These are phyloP conservation scores for Massariosphaeria phaeospora DNA, from an alignment of 495 filamentous ascomycete genomes.

Conservation along the genomic window DNA sequence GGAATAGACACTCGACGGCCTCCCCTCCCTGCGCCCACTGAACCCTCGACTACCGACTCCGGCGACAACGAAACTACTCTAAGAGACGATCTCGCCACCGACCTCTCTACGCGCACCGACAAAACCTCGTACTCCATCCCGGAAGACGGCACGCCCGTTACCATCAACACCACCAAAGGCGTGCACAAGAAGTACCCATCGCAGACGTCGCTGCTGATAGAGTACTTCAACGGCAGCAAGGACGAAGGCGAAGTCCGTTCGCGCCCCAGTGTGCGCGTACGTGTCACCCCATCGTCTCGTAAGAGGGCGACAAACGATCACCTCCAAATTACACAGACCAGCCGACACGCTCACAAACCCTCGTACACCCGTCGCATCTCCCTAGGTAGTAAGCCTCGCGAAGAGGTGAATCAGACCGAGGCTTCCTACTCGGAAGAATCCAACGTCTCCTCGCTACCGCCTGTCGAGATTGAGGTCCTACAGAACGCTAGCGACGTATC, in stretches of 20 bases:
- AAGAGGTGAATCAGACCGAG: conserved; percentile 51
- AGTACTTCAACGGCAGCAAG: conserved; percentile 93
- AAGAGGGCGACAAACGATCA: conserved; percentile 60
- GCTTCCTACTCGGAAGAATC: conserved; percentile 72
- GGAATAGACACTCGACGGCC: conserved; percentile 38
- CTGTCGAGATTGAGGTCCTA: conserved; percentile 81
- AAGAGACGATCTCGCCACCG: conserved; percentile 64
- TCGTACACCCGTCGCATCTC: conserved; percentile 63
- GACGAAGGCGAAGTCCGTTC: conserved; percentile 50
- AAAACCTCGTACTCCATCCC: conserved; percentile 84
- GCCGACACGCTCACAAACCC: conserved; percentile 55
- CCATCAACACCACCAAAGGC: conserved; percentile 63
- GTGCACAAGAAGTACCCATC: conserved; percentile 51
- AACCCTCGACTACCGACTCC: conserved; percentile 36
- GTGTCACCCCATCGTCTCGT: conserved; percentile 74
- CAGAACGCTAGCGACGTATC: conserved; percentile 57
- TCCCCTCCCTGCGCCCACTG: conserved; percentile 39
- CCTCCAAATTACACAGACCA: conserved; percentile 76
- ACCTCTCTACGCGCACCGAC: conserved; percentile 72
- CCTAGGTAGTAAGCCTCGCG: conserved; percentile 49
- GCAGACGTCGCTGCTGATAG: conserved; percentile 91
- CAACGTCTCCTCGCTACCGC: conserved; percentile 59
- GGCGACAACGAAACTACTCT: conserved; percentile 33
- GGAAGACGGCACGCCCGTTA: conserved; percentile 91
- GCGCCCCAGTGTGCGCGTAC: conserved; percentile 89